Percentiles rank a stretch among this genome's conserved stretches.
Evolutionary conservation across 2,329 filamentous ascomycete genomes (phyloP).

Genomic region (Acrodontium crateriforme): DNA sequence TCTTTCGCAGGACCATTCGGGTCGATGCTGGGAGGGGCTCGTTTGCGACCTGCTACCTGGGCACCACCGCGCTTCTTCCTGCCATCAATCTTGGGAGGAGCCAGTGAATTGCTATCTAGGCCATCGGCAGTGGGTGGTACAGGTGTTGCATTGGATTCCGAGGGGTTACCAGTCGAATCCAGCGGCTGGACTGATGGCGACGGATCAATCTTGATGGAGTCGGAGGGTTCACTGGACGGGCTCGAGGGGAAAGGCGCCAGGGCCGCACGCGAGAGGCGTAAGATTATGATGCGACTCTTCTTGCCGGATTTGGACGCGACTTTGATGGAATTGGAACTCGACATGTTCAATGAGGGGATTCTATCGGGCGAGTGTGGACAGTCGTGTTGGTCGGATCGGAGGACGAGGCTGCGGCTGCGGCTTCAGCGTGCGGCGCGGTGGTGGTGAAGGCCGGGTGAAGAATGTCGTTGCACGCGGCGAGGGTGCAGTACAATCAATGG

Average conservation of each 20-base stretch:
- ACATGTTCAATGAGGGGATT: conserved; percentile 4
- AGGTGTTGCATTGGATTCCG: conserved; percentile 29
- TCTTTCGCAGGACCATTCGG: conserved; percentile 19
- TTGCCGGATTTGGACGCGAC: conserved; percentile 14
- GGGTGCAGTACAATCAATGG: neutral
- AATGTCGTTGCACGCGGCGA: neutral
- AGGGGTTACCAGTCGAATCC: conserved; percentile 24
- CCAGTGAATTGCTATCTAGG: conserved; percentile 26
- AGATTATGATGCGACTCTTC: conserved; percentile 17
- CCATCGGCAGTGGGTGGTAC: conserved; percentile 21
- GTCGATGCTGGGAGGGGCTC: conserved; percentile 35
- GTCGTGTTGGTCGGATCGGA: conserved; percentile 3
- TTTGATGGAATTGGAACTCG: conserved; percentile 12
- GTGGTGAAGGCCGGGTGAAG: neutral
- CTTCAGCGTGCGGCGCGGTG: too few relatives aligned
- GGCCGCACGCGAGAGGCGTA: conserved; percentile 13
- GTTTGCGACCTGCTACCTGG: conserved; percentile 14
- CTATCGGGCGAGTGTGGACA: conserved; percentile 1
- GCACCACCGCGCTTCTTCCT: conserved; percentile 51
- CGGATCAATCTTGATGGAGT: conserved; percentile 22
- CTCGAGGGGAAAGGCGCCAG: conserved; percentile 21
- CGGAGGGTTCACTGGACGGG: conserved; percentile 13
- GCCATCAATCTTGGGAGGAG: conserved; percentile 31
- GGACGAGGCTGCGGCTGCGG: too few relatives aligned
- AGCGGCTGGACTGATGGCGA: conserved; percentile 21